These are phyloP conservation scores for Arxiozyma slooffiae DNA, from an alignment of 1,139 yeast species.

Conservation along the genomic window DNA sequence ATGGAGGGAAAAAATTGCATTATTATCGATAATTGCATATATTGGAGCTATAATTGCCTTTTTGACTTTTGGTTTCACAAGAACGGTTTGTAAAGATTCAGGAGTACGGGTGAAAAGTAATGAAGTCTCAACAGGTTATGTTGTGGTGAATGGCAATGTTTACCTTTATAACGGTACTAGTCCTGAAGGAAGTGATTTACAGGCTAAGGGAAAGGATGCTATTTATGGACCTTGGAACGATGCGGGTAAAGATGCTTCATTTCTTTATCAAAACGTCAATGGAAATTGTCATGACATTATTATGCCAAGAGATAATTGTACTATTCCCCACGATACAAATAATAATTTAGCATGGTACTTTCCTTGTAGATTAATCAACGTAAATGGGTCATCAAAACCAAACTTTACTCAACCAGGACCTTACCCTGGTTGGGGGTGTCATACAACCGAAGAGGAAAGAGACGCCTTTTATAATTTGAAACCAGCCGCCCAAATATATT, in stretches of 20 bases:
- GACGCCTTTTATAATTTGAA: conserved; percentile 58
- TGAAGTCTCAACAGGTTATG: conserved; percentile 46
- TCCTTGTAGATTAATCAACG: too few relatives aligned
- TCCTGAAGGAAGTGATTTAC: conserved; percentile 40
- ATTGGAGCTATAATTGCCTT: conserved; percentile 76
- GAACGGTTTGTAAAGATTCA: conserved; percentile 57
- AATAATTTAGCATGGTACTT: conserved; percentile 87
- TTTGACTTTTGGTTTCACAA: conserved; percentile 85
- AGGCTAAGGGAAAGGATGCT: conserved; percentile 36
- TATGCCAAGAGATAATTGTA: conserved; percentile 54
- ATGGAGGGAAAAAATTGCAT: conserved; percentile 92
- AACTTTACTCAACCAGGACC: too few relatives aligned
- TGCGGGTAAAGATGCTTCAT: conserved; percentile 83
- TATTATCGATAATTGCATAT: conserved; percentile 62
- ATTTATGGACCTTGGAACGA: conserved; percentile 79
- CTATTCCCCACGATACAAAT: too few relatives aligned
- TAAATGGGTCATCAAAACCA: too few relatives aligned
- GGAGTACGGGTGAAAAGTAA: conserved; percentile 46
- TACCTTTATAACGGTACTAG: conserved; percentile 59
- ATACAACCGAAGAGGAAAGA: too few relatives aligned
- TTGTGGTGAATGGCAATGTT: conserved; percentile 75
- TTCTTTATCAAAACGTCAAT: conserved; percentile 88
- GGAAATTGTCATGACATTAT: too few relatives aligned
- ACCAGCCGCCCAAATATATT: too few relatives aligned
- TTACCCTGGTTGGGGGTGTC: too few relatives aligned